Percentiles rank a stretch among this genome's conserved stretches.
Evolutionary conservation across 2,329 filamentous ascomycete species (phyloP).

Genomic region (Didymella pomorum): DNA sequence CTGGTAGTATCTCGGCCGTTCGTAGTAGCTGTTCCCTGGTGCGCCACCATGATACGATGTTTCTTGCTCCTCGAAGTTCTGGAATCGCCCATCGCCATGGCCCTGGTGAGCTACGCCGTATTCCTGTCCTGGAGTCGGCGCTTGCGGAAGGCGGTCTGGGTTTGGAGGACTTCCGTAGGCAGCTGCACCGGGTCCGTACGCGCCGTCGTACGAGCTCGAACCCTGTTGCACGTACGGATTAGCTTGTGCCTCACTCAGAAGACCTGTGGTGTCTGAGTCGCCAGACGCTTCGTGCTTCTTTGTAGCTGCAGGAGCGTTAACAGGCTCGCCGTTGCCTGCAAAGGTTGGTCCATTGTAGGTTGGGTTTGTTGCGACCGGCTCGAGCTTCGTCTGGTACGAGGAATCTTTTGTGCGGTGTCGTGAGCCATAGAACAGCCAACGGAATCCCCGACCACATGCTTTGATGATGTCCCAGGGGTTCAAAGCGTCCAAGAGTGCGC

Average conservation of each 20-base stretch:
- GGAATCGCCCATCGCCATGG: slow-evolving; percentile 12
- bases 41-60: slow-evolving; percentile 26
- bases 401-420: slow-evolving; percentile 61
- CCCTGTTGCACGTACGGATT: slow-evolving; percentile 30
- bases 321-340: slow-evolving; percentile 32
- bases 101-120: slow-evolving; percentile 28
- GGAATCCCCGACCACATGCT: slow-evolving; percentile 76
- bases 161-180: slow-evolving; percentile 16
- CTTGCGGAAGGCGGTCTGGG: slow-evolving; percentile 33
- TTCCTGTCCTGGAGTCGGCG: slow-evolving; percentile 36
- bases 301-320: slow-evolving; percentile 15
- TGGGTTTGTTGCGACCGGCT: slow-evolving; percentile 26
- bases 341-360: slow-evolving; percentile 35
- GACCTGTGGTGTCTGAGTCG: slow-evolving; percentile 36
- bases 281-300: slow-evolving; percentile 33
- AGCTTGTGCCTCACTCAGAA: slow-evolving; percentile 37
- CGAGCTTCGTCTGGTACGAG: slow-evolving; percentile 48
- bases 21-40: slow-evolving; percentile 17
- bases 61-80: slow-evolving; percentile 33
- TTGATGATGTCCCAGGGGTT: slow-evolving; percentile 87
- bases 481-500: slow-evolving; percentile 74
- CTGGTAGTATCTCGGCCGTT: slow-evolving; percentile 16
- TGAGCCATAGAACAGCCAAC: slow-evolving; percentile 81
- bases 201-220: slow-evolving; percentile 20
- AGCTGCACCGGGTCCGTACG: slow-evolving; percentile 14